Evolutionary conservation across 768 basidiomycete species (phyloP).

Genomic region (Clitopilus hobsonii): DNA sequence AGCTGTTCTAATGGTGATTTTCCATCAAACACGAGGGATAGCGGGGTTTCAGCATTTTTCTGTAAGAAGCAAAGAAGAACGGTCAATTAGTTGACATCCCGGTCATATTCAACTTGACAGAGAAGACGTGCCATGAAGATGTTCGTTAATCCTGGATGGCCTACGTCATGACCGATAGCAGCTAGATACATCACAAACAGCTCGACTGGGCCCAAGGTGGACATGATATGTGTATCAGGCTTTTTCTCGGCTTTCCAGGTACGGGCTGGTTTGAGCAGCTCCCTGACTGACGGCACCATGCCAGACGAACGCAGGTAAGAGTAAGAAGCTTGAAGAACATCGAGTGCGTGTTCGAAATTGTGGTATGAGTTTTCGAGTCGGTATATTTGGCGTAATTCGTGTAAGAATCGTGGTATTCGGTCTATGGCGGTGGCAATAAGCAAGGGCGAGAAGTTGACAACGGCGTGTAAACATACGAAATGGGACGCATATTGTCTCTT

Average conservation of each 20-base stretch:
- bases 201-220: slow-evolving; percentile 60
- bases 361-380: slow-evolving; percentile 92
- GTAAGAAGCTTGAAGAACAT: slow-evolving; percentile 92
- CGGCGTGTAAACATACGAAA: slow-evolving; percentile 42
- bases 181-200: slow-evolving; percentile 84
- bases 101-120: background rate
- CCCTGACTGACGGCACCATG: slow-evolving; percentile 73
- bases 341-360: slow-evolving; percentile 95
- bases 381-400: slow-evolving; percentile 89
- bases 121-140: slow-evolving; percentile 75
- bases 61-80: slow-evolving; percentile 21
- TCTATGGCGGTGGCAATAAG: slow-evolving; percentile 35
- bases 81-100: slow-evolving; percentile 2
- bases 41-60: slow-evolving; percentile 92
- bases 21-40: slow-evolving; percentile 85
- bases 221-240: slow-evolving; percentile 34
- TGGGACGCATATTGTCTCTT: slow-evolving; percentile 49
- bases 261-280: slow-evolving; percentile 50
- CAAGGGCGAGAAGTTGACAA: slow-evolving; percentile 10
- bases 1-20: slow-evolving; percentile 89
- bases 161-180: slow-evolving; percentile 96
- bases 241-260: slow-evolving; percentile 32
- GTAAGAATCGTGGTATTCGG: slow-evolving; percentile 73
- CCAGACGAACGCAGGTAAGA: slow-evolving; percentile 76
- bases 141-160: slow-evolving; percentile 94